A percentile compares a stretch with the other conserved stretches of the same genome.
Conservation (phyloP, 1,139 yeast species). For the Scheffersomyces titani region DNA sequence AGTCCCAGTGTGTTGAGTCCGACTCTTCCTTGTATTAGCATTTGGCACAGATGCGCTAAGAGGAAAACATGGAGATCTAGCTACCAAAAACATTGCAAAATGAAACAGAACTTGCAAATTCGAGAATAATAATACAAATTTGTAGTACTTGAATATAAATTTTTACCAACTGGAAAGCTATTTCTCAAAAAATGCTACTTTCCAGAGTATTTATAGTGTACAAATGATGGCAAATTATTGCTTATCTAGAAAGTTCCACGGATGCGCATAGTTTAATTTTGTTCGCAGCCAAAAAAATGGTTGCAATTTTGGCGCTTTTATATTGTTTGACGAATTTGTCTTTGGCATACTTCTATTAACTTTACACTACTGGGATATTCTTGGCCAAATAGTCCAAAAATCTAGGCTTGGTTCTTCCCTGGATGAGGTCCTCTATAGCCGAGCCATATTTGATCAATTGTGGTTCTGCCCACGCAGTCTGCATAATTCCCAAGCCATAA, state of each 20-base stretch:
- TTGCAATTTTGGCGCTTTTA: neutral
- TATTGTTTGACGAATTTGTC: too few relatives aligned
- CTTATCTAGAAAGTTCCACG: neutral
- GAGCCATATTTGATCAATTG: conserved; percentile 20
- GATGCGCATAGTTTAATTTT: neutral
- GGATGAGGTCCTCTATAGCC: conserved; percentile 20
- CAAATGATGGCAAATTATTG: neutral
- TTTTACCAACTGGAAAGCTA: too few relatives aligned
- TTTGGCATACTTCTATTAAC: neutral
- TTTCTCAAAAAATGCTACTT: neutral
- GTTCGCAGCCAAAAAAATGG: neutral
- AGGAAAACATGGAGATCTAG: neutral
- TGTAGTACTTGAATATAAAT: too few relatives aligned
- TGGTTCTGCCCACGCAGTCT: conserved; percentile 22
- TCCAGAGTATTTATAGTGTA: neutral
- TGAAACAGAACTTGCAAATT: neutral
- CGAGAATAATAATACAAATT: too few relatives aligned
- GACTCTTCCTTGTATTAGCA: neutral
- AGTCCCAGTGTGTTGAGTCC: neutral
- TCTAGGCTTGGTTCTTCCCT: conserved; percentile 14
- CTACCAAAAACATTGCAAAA: neutral
- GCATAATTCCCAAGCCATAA: conserved; percentile 21
- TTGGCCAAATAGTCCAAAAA: conserved; percentile 19
- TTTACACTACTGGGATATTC: conserved; percentile 16
- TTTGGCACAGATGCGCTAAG: neutral